These are phyloP conservation scores for Geotrichum candidum DNA, from an alignment of 1,139 yeast species.

Conservation along the genomic window DNA sequence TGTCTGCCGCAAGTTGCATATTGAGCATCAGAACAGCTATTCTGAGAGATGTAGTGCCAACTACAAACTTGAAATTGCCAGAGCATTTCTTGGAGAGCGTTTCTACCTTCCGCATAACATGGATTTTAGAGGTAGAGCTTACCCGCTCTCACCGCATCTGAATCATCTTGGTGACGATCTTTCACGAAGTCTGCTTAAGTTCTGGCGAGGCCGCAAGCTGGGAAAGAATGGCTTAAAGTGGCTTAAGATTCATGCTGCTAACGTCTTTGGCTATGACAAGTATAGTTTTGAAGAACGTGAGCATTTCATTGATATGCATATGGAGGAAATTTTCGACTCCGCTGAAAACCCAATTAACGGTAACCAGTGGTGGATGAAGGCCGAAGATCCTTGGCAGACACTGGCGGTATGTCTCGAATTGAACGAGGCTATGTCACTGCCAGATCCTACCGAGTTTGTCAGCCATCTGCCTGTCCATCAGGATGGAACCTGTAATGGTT, in stretches of 20 bases:
- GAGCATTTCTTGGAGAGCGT: slow-evolving; percentile 75
- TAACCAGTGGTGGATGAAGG: slow-evolving; percentile 72
- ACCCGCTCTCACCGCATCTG: slow-evolving; percentile 78
- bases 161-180: slow-evolving; percentile 87
- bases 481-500: slow-evolving; percentile 96
- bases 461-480: slow-evolving; percentile 91
- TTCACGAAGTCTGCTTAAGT: slow-evolving; percentile 75
- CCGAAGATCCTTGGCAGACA: slow-evolving; percentile 96
- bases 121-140: slow-evolving; percentile 85
- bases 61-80: slow-evolving; percentile 88
- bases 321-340: slow-evolving; percentile 56
- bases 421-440: slow-evolving; percentile 59
- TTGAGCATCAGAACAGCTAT: slow-evolving; percentile 60
- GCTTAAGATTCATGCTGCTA: slow-evolving; percentile 88
- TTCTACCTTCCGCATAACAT: slow-evolving; percentile 90
- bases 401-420: slow-evolving; percentile 81
- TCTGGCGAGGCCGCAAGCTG: slow-evolving; percentile 80
- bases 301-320: slow-evolving; percentile 59
- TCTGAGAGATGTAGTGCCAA: slow-evolving; percentile 92
- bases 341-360: slow-evolving; percentile 64
- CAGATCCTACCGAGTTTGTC: slow-evolving; percentile 66
- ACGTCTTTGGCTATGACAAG: slow-evolving; percentile 83
- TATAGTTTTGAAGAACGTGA: slow-evolving; percentile 72
- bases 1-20: slow-evolving; percentile 50
- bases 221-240: slow-evolving; percentile 75